phyloP scores from a whole-genome alignment of 1,284 basidiomycete species.

The Trichosporon faecale region DNA sequence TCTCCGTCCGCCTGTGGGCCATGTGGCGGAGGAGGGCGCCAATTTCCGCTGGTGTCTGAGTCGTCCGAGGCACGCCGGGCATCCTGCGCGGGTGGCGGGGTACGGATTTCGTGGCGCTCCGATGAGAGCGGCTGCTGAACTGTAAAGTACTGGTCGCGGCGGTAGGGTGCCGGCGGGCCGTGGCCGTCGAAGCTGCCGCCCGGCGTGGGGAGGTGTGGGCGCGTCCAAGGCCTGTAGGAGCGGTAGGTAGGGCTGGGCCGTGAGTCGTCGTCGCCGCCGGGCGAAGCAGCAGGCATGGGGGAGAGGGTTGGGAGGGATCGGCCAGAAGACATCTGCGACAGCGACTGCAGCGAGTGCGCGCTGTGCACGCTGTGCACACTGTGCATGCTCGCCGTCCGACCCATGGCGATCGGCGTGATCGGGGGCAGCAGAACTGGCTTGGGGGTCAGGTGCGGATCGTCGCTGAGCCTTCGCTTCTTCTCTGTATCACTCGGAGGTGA shows the following conservation, averaged over 20 bases:
- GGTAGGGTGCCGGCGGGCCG: not conserved
- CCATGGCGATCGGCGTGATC: conserved; percentile 5
- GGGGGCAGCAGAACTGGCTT: not conserved
- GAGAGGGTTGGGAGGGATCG: not conserved
- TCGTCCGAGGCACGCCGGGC: not conserved
- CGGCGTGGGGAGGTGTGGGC: not conserved
- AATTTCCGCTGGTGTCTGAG: not conserved
- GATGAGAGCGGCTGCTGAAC: conserved; percentile 18
- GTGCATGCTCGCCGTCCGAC: not conserved
- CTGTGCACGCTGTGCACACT: not conserved
- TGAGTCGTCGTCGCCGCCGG: not conserved
- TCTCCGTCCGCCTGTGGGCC: conserved; percentile 18
- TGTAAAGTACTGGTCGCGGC: conserved; percentile 4
- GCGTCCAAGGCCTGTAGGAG: not conserved
- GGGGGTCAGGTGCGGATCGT: not conserved
- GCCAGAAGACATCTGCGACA: conserved; percentile 3
- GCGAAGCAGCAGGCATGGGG: not conserved
- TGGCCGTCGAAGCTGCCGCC: not conserved
- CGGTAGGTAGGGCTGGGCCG: not conserved
- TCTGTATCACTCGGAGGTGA: conserved; percentile 5
- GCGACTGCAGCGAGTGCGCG: not conserved
- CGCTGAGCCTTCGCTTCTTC: conserved; percentile 7
- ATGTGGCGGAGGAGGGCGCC: conserved; percentile 4
- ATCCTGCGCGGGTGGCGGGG: not conserved
- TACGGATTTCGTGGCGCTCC: conserved; percentile 17